phyloP scores from a whole-genome alignment of 2,329 filamentous ascomycete genomes.

The Aspergillus thermomutatus region DNA sequence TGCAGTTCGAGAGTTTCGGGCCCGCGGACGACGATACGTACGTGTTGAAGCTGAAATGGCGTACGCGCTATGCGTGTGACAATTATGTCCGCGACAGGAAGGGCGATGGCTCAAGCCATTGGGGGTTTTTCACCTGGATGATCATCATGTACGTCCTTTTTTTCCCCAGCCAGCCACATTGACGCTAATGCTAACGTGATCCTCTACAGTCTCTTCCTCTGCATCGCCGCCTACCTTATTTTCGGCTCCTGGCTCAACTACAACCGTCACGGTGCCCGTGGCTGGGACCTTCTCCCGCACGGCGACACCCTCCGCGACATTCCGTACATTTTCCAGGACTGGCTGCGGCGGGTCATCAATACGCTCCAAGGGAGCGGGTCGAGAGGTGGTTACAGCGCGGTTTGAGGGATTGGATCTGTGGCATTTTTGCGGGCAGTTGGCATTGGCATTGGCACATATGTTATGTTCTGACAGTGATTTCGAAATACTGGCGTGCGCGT shows the following conservation, averaged over 20 bases:
- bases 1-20: constrained; percentile 73
- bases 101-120: constrained; percentile 52
- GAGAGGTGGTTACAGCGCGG: constrained; percentile 90
- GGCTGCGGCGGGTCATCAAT: constrained; percentile 72
- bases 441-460: too few species aligned
- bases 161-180: neutral
- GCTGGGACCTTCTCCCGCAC: constrained; percentile 92
- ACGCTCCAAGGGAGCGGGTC: constrained; percentile 80
- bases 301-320: constrained; percentile 88
- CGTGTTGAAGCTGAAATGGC: constrained; percentile 75
- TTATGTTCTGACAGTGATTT: neutral
- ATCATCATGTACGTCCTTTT: constrained; percentile 72
- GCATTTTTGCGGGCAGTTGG: neutral
- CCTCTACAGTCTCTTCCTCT: constrained; percentile 71
- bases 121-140: constrained; percentile 98
- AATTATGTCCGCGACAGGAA: constrained; percentile 48
- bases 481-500: neutral
- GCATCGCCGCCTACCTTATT: constrained; percentile 84
- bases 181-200: too few species aligned
- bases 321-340: constrained; percentile 89
- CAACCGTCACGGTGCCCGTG: constrained; percentile 89
- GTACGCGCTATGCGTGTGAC: constrained; percentile 83
- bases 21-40: constrained; percentile 56
- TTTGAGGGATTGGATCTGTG: constrained; percentile 50
- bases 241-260: constrained; percentile 99